Evolutionary conservation across 441 rosid species (phyloP), one percentile per base, ranked within the genome.

Genomic region (Adansonia gregorii): DNA sequence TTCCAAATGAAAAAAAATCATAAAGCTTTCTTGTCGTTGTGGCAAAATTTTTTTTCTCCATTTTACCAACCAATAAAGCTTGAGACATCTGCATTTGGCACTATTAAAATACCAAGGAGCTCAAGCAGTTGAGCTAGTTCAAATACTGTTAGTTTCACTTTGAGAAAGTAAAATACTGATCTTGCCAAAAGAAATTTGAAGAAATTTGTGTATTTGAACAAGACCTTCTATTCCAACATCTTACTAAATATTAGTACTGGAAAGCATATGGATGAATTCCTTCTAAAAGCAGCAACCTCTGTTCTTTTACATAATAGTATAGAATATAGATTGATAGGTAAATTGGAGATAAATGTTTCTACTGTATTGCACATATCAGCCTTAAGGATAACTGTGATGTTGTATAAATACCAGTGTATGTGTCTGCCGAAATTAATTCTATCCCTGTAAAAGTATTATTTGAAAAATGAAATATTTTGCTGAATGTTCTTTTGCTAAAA

Each of bases 401-500:
- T 69, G 5, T 63, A 14, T 27, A 6, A 3, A 10, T 14, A 9
- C n/a, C 51, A 1, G 10, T 56, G 31, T 19, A 2, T 72, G 19
- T 72, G 41, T 55, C 52, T 56, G 15, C 60, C 8, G 48, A 51
- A 35, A 71, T 27, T 52, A 19, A 52, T 52, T 52, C 41, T 17
- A 20, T n/a, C 60, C 60, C 31, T 71, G 43, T 27, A 51, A 43
- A 31, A 46, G 2, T 19, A 46, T 35, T 14, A 8, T 70, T 70
- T 70, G 73, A 49, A 24, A 1, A 51, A 67, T 51, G 15, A 69
- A 69, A 52, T 55, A 0, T 56, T 56, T 73, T 73, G 3, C 15
- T 59, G 43, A 73, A 59, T 46, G 27, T 71, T 51, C 19, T 15
- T 43, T 79, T 72, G 74, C 80, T 49, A n/a, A 76, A 19, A 14